Percentiles rank a stretch among this genome's conserved stretches.
phyloP scores from a whole-genome alignment of 2,329 filamentous ascomycete species.

The Chaetomium globosum region DNA sequence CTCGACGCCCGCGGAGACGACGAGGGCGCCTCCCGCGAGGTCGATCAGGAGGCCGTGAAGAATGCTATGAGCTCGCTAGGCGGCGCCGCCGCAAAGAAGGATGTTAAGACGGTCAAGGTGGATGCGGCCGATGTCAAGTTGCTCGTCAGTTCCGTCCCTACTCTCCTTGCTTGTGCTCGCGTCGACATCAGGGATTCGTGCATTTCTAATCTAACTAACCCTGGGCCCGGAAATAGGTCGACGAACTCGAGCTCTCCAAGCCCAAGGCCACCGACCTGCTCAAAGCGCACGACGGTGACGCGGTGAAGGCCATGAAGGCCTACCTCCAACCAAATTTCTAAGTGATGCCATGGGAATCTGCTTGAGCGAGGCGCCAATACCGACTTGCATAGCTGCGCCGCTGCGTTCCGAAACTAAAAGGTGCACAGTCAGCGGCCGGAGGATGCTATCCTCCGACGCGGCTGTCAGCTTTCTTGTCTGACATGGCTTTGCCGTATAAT shows the following conservation, averaged over 20 bases:
- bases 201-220: background rate
- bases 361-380: background rate
- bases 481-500: background rate
- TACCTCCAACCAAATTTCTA: slow-evolving; percentile 46
- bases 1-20: slow-evolving; percentile 63
- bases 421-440: slow-evolving; percentile 4
- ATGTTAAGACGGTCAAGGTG: slow-evolving; percentile 69
- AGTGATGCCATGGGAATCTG: background rate
- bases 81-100: slow-evolving; percentile 47
- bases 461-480: slow-evolving; percentile 1
- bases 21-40: slow-evolving; percentile 53
- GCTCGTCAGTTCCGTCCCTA: slow-evolving; percentile 54
- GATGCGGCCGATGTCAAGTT: slow-evolving; percentile 71
- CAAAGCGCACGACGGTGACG: slow-evolving; percentile 70
- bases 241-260: slow-evolving; percentile 73
- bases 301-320: slow-evolving; percentile 66
- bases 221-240: slow-evolving; percentile 51
- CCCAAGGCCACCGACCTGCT: slow-evolving; percentile 74
- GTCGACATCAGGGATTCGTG: background rate
- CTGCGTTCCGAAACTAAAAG: background rate
- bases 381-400: background rate
- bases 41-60: slow-evolving; percentile 70
- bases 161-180: background rate
- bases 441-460: slow-evolving; percentile 6
- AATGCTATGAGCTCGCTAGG: slow-evolving; percentile 70